Base-by-base conservation (phyloP, 257 asterid species). In the Euphrasia confusa region DNA sequence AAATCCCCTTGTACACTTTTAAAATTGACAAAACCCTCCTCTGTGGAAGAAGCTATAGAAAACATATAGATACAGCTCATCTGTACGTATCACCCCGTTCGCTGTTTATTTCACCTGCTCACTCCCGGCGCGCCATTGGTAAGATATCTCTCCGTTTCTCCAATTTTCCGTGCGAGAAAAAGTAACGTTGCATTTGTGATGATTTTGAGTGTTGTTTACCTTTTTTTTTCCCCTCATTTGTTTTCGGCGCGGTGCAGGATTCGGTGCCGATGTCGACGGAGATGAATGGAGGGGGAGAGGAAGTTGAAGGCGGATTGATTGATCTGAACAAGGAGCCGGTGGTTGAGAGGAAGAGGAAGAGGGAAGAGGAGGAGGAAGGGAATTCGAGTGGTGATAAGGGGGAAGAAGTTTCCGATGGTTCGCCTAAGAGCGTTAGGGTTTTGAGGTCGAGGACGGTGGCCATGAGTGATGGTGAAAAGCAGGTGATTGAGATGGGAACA, bases 381-480 rank as follows among this genome's bases (percentile, higher is more conserved):
- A 57, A 4, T 70, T 63, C 72, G 3, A 24, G 45, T 44, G 72
- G 61, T 50, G 69, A 61, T 32, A 63, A 58, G 6, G 75, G 69
- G 63, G 64, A 61, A 45, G 80, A 30, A 60, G 73, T 54, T 37
- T 50, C 67, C 58, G 78, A 59, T 59, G 80, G 75, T 18, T 53
- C 59, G n/a, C 72, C 85, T 44, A 70, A 50, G 15, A 64, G 54
- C 6, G 89, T 84, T 15, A 75, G 95, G 80, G 88, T 86, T 78
- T 77, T 88, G 83, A 78, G 97, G 78, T 88, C 98, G 12, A 77
- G 84, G 74, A 79, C 86, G 4, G 74, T 75, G 69, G 81, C 71
- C n/a, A 72, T 58, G 72, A 72, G 70, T 65, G 81, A 75, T 45
- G 81, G 77, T 47, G 86, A 78, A 28, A 79, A 75, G 58, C 80